These are phyloP conservation scores for Stentor coeruleus DNA, from an alignment of 73 alveolate species.

Conservation along the genomic window DNA sequence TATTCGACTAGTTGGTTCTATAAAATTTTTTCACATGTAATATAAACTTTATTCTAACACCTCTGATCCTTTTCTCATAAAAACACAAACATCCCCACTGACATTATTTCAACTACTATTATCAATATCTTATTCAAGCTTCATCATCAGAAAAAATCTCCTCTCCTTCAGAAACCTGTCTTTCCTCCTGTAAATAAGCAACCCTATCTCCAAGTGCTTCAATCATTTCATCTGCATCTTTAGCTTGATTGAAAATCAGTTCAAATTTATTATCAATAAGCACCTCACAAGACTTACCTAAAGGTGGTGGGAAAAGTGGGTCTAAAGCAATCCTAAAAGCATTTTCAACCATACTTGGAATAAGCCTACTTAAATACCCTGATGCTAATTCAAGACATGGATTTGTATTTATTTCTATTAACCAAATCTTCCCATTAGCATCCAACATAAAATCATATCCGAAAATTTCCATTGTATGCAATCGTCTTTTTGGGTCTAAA, in stretches of 20 bases:
- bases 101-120: too few relatives aligned
- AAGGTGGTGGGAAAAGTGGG: constrained; percentile 41
- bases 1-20: too few relatives aligned
- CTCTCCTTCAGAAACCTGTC: too few relatives aligned
- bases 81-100: too few relatives aligned
- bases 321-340: constrained; percentile 68
- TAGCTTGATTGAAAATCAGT: constrained; percentile 5
- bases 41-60: too few relatives aligned
- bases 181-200: too few relatives aligned
- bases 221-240: too few relatives aligned
- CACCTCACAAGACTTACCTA: neutral
- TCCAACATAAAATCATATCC: constrained; percentile 18
- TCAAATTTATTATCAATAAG: constrained; percentile 17
- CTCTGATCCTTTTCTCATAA: too few relatives aligned
- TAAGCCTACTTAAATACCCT: constrained; percentile 51
- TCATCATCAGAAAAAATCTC: too few relatives aligned
- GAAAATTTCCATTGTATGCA: constrained; percentile 70
- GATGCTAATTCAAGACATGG: constrained; percentile 66
- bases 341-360: constrained; percentile 89
- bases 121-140: too few relatives aligned
- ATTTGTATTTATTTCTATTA: constrained; percentile 10
- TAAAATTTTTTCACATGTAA: too few relatives aligned
- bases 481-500: constrained; percentile 63
- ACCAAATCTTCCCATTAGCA: neutral
- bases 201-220: too few relatives aligned